These are phyloP conservation scores for Gastrodia elata DNA, from an alignment of 106 monocot genomes.

Conservation along the genomic window DNA sequence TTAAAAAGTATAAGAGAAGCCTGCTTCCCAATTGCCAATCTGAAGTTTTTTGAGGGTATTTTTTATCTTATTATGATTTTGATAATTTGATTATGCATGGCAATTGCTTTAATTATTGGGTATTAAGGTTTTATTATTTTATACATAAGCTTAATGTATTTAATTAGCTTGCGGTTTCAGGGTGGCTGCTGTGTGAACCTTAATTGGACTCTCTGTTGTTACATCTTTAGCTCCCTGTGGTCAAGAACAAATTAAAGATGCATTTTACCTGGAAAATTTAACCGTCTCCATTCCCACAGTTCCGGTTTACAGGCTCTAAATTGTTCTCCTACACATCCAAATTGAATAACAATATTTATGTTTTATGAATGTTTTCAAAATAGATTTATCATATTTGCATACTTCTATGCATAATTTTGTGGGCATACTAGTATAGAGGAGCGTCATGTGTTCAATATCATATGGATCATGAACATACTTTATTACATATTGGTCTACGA, in stretches of 20 bases:
- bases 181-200: background rate
- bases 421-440: background rate
- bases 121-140: slow-evolving; percentile 1
- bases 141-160: background rate
- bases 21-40: too few relatives aligned
- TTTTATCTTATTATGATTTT: too few relatives aligned
- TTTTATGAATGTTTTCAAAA: background rate
- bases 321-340: background rate
- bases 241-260: background rate
- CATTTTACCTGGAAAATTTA: background rate
- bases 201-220: background rate
- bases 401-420: background rate
- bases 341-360: background rate
- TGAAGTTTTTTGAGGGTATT: too few relatives aligned
- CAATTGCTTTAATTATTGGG: too few relatives aligned
- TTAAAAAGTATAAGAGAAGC: too few relatives aligned
- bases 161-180: background rate
- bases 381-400: background rate
- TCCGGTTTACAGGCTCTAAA: background rate
- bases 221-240: background rate
- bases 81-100: too few relatives aligned
- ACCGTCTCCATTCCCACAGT: background rate
- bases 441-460: background rate
- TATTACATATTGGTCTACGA: background rate
- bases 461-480: background rate